Evolutionary conservation across 495 filamentous ascomycete species (phyloP), one percentile per base, ranked within the genome.

Genomic region (Cladorrhinum samala): DNA sequence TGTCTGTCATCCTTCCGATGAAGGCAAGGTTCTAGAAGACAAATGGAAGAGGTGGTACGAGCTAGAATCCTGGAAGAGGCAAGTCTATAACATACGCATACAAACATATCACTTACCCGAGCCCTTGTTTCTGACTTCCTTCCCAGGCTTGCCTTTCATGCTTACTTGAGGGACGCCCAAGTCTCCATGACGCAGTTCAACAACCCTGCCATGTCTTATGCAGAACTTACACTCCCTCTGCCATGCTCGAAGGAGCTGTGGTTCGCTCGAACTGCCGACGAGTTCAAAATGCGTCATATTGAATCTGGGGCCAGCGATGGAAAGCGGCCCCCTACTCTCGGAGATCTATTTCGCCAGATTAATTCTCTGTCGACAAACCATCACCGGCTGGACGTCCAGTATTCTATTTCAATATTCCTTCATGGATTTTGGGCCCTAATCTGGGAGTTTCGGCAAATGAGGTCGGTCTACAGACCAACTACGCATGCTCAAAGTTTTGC

Each of bases 21-120:
- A 70, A 9, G 75, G 74, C 0, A 62, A 73, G 11, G 61, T 55
- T 0, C 54, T 85, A 0, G 72, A 84, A 49, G 64, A 68, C 1
- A 84, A 83, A 54, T 87, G 83, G 83, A 73, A 59, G 24, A 55
- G 55, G 1, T 87, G 82, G 82, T 72, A 75, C n/a, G 73, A 80
- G 41, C 66, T 68, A 40, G 77, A 82, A 50, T 72, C 70, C 2
- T 78, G 76, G 67, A 82, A 83, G 54, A 62, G 77, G 74, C 76
- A 55, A 18, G 55, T 40, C 17, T 30, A n/a, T n/a, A n/a, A n/a
- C n/a, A n/a, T n/a, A n/a, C n/a, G n/a, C n/a, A n/a, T n/a, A n/a
- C n/a, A n/a, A n/a, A n/a, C n/a, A n/a, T n/a, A n/a, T n/a, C n/a
- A n/a, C n/a, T n/a, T n/a, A n/a, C n/a, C n/a, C n/a, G n/a, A n/a